These are phyloP conservation scores for Parmales sp. DNA, from an alignment of 108 stramenopile species.

Conservation along the genomic window DNA sequence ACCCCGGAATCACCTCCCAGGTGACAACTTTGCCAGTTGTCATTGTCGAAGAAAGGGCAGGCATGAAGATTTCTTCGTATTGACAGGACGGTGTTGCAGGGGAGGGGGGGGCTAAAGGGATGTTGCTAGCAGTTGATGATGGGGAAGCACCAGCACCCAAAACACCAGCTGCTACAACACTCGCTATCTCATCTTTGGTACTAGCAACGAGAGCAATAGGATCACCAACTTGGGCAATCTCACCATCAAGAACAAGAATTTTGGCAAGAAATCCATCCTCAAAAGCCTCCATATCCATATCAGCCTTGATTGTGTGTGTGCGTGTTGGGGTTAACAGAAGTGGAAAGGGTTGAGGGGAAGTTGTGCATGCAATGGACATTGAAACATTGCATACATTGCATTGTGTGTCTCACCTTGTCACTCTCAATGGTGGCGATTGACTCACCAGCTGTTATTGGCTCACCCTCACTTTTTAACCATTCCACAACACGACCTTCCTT, in stretches of 20 bases:
- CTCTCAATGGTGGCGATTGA: slow-evolving; percentile 82
- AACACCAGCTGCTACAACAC: slow-evolving; percentile 48
- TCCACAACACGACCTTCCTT: slow-evolving; percentile 88
- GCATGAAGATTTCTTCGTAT: slow-evolving; percentile 63
- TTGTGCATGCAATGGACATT: too few relatives aligned
- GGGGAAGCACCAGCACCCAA: slow-evolving; percentile 16
- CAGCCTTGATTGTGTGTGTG: too few relatives aligned
- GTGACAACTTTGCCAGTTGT: slow-evolving; percentile 93
- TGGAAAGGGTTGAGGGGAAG: too few relatives aligned
- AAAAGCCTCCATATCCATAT: slow-evolving; percentile 96
- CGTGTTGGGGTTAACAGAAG: too few relatives aligned
- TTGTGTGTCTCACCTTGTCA: too few relatives aligned
- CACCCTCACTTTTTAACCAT: slow-evolving; percentile 89
- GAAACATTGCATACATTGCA: background rate
- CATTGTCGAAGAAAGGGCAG: slow-evolving; percentile 95
- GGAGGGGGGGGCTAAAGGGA: slow-evolving; percentile 35
- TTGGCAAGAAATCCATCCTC: slow-evolving; percentile 90
- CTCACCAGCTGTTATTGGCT: slow-evolving; percentile 75
- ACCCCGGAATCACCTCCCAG: slow-evolving; percentile 86
- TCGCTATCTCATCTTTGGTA: slow-evolving; percentile 61
- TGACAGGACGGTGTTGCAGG: slow-evolving; percentile 26
- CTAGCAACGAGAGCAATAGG: slow-evolving; percentile 83
- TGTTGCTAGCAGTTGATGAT: slow-evolving; percentile 18
- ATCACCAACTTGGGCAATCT: slow-evolving; percentile 73
- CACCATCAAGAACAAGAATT: slow-evolving; percentile 82